These are phyloP conservation scores for Aspergillus sp. DNA, from an alignment of 2,329 filamentous ascomycete species.

Conservation along the genomic window DNA sequence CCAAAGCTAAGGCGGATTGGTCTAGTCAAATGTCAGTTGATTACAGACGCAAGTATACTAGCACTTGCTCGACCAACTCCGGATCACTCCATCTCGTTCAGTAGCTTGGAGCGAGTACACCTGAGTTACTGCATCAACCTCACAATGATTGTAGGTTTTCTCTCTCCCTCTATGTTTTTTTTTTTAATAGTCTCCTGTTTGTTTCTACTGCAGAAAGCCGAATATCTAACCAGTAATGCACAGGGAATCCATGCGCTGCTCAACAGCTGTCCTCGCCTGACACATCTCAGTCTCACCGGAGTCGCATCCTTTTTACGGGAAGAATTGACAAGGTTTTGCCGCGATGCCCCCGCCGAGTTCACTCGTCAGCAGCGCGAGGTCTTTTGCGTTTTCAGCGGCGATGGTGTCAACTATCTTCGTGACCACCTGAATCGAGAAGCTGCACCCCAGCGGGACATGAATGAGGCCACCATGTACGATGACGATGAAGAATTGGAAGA, in stretches of 20 bases:
- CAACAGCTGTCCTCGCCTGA: conserved; percentile 87
- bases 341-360: conserved; percentile 85
- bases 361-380: conserved; percentile 92
- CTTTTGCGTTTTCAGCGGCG: conserved; percentile 95
- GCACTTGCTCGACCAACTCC: conserved; percentile 70
- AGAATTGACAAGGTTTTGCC: conserved; percentile 81
- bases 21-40: conserved; percentile 85
- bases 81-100: conserved; percentile 60
- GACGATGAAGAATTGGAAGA: conserved; percentile 46
- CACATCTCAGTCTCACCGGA: conserved; percentile 90
- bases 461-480: conserved; percentile 45
- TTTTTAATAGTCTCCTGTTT: no score
- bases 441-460: conserved; percentile 28
- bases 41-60: conserved; percentile 86
- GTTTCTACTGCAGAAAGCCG: background rate
- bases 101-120: conserved; percentile 85
- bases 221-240: conserved; percentile 6
- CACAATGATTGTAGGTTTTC: conserved; percentile 68
- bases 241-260: conserved; percentile 88
- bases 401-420: conserved; percentile 74
- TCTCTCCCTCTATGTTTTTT: no score
- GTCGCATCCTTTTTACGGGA: conserved; percentile 90
- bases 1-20: conserved; percentile 95
- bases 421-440: conserved; percentile 66
- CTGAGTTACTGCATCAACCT: conserved; percentile 90